Evolutionary conservation across 108 stramenopile species (phyloP).

Genomic region (Pseudonitzschia multiseries): DNA sequence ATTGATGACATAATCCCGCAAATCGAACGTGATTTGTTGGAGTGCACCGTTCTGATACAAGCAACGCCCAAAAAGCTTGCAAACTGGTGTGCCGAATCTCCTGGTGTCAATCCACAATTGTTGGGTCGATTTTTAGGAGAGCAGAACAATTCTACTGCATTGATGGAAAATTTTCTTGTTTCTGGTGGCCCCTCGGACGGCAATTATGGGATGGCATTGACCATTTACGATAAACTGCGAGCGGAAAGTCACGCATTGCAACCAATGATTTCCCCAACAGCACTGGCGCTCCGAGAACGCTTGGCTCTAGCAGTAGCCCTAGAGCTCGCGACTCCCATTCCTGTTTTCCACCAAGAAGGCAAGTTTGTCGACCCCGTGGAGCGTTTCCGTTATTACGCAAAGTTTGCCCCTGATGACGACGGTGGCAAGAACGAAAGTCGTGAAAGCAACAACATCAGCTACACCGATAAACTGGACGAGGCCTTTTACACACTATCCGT

Average conservation of each 20-base stretch:
- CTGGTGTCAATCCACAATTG: not conserved
- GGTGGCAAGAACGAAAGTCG: not conserved
- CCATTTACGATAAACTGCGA: slow-evolving; percentile 15
- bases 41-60: slow-evolving; percentile 34
- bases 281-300: not conserved
- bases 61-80: slow-evolving; percentile 30
- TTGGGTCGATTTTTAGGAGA: slow-evolving; percentile 25
- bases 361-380: slow-evolving; percentile 44
- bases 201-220: slow-evolving; percentile 31
- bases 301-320: slow-evolving; percentile 30
- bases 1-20: not conserved
- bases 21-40: slow-evolving; percentile 14
- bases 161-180: slow-evolving; percentile 29
- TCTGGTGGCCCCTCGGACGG: slow-evolving; percentile 35
- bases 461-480: slow-evolving; percentile 41
- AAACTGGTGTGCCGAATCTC: slow-evolving; percentile 19
- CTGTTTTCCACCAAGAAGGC: slow-evolving; percentile 13
- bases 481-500: slow-evolving; percentile 34
- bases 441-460: not conserved
- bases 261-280: not conserved
- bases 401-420: slow-evolving; percentile 15
- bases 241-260: not conserved
- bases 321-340: slow-evolving; percentile 34
- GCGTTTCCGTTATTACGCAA: slow-evolving; percentile 45
- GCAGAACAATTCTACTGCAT: not conserved